These are phyloP conservation scores for Coffea humblotiana DNA, from an alignment of 305 asterid genomes.

Conservation along the genomic window DNA sequence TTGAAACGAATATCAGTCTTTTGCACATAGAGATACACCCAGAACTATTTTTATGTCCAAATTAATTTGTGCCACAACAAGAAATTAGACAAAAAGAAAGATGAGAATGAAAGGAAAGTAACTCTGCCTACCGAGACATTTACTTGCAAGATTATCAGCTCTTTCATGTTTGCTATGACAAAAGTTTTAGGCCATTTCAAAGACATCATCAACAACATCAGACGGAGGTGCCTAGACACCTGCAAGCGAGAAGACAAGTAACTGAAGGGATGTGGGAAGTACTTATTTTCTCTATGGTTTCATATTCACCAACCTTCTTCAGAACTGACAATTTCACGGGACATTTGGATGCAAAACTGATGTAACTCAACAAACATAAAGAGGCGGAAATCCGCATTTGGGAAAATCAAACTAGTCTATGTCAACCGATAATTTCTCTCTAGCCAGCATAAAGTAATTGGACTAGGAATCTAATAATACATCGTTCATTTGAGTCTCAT, in stretches of 20 bases:
- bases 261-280: too few species aligned
- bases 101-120: not conserved
- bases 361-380: not conserved
- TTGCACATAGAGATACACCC: not conserved
- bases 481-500: not conserved
- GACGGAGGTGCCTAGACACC: too few species aligned
- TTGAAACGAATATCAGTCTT: not conserved
- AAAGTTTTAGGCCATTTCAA: too few species aligned
- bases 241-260: too few species aligned
- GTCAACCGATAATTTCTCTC: not conserved
- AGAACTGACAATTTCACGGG: not conserved
- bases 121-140: not conserved
- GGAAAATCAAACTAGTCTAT: too few species aligned
- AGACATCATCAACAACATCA: too few species aligned
- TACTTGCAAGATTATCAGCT: too few species aligned
- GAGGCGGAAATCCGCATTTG: too few species aligned
- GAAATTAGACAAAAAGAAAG: not conserved
- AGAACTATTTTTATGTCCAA: too few species aligned
- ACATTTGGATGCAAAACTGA: not conserved
- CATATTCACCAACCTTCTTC: not conserved
- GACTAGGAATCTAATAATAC: not conserved
- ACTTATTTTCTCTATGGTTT: too few species aligned
- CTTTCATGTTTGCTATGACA: too few species aligned
- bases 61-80: not conserved
- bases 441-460: not conserved